Evolutionary conservation across 1,284 basidiomycete species (phyloP).

Genomic region (Rhodotorula sp.): DNA sequence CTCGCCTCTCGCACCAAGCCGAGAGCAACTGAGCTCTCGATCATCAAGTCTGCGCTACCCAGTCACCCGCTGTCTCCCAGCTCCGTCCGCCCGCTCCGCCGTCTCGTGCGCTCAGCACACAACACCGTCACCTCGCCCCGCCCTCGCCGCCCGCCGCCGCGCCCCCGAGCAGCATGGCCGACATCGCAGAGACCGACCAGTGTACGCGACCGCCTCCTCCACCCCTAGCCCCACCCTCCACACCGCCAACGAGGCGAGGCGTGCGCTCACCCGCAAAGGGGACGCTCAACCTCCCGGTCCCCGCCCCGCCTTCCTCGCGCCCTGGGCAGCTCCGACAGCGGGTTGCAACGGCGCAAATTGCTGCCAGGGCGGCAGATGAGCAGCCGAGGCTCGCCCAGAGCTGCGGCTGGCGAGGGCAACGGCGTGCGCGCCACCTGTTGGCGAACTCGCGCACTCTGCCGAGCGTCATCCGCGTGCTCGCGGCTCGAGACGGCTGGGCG

Average conservation of each 20-base stretch:
- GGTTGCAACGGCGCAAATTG: no score
- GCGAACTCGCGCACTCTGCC: background rate
- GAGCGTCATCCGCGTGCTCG: background rate
- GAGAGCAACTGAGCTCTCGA: no score
- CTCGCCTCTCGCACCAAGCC: no score
- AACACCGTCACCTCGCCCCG: background rate
- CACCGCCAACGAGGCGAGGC: background rate
- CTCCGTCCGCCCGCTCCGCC: background rate
- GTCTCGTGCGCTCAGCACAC: background rate
- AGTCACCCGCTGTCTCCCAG: background rate
- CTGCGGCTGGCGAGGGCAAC: background rate
- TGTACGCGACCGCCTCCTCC: background rate
- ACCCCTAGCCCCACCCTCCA: background rate
- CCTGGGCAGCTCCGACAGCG: no score
- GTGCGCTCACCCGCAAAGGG: background rate
- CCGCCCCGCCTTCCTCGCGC: background rate
- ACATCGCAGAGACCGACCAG: conserved; percentile 24
- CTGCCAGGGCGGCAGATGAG: background rate
- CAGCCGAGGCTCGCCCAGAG: no score
- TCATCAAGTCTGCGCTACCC: background rate
- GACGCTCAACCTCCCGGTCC: background rate
- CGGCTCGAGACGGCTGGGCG: background rate
- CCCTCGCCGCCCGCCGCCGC: background rate
- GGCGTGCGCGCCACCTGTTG: background rate
- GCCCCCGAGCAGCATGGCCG: conserved; percentile 10